These are phyloP conservation scores for Beauveria brongniartii DNA, from an alignment of 2,329 filamentous ascomycete species.

Conservation along the genomic window DNA sequence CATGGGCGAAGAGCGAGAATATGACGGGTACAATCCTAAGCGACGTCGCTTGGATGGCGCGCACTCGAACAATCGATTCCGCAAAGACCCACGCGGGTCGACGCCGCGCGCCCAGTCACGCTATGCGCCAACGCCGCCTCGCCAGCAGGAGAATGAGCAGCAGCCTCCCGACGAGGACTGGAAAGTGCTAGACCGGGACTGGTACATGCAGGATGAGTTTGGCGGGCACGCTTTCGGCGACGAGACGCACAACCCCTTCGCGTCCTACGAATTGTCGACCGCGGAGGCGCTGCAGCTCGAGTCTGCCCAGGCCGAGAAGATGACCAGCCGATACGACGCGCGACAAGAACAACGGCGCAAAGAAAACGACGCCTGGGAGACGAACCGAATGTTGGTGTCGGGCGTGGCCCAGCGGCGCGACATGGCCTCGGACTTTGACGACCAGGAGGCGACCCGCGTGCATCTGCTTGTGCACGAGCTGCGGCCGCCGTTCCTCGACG, in stretches of 20 bases:
- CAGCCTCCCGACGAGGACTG: slow-evolving; percentile 62
- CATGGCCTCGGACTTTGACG: slow-evolving; percentile 75
- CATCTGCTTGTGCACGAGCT: slow-evolving; percentile 91
- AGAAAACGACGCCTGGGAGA: slow-evolving; percentile 97
- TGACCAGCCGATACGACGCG: slow-evolving; percentile 59
- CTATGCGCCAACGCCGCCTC: slow-evolving; percentile 33
- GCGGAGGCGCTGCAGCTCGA: slow-evolving; percentile 74
- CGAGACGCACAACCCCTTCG: slow-evolving; percentile 88
- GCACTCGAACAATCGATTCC: slow-evolving; percentile 21
- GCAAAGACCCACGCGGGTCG: slow-evolving; percentile 25
- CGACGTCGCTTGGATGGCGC: slow-evolving; percentile 28
- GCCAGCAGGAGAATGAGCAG: slow-evolving; percentile 37
- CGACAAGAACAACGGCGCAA: slow-evolving; percentile 78
- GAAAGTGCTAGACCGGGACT: slow-evolving; percentile 76
- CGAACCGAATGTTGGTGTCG: slow-evolving; percentile 95
- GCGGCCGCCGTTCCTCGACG: slow-evolving; percentile 88
- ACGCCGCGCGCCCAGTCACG: slow-evolving; percentile 28
- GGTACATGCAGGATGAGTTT: slow-evolving; percentile 83
- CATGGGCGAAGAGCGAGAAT: slow-evolving; percentile 30
- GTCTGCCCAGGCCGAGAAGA: slow-evolving; percentile 69
- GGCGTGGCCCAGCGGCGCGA: slow-evolving; percentile 88
- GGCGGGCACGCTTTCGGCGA: slow-evolving; percentile 78
- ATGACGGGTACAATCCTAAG: slow-evolving; percentile 31
- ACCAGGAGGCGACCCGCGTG: slow-evolving; percentile 81
- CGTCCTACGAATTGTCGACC: slow-evolving; percentile 63